Conservation (phyloP, 495 filamentous ascomycete species). For the Cenococcum geophilum region DNA sequence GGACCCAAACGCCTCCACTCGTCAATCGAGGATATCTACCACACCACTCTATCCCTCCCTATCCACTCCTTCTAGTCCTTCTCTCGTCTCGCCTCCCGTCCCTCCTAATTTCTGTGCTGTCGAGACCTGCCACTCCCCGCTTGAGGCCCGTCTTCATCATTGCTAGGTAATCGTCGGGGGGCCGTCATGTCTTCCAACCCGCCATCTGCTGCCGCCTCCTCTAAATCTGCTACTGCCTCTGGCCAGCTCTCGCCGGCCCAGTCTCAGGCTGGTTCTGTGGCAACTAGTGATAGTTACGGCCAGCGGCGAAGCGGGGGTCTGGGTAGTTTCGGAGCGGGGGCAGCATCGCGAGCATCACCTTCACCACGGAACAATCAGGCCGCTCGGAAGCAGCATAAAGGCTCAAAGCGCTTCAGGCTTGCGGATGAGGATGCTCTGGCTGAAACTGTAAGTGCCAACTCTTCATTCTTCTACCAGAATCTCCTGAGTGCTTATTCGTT, state of each 20-base stretch:
- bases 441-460: slow-evolving; percentile 56
- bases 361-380: slow-evolving; percentile 66
- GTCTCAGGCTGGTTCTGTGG: slow-evolving; percentile 32
- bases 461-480: slow-evolving; percentile 2
- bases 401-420: slow-evolving; percentile 49
- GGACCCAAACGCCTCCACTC: slow-evolving; percentile 24
- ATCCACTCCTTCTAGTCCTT: not conserved
- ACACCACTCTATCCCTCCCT: not conserved
- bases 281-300: slow-evolving; percentile 34
- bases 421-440: slow-evolving; percentile 76
- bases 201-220: slow-evolving; percentile 28
- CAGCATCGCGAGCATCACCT: slow-evolving; percentile 34
- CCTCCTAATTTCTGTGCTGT: not conserved
- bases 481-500: not conserved
- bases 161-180: slow-evolving; percentile 4
- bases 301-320: slow-evolving; percentile 59
- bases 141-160: slow-evolving; percentile 14
- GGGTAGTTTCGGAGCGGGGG: slow-evolving; percentile 56
- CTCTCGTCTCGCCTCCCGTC: not conserved
- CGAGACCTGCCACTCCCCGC: not conserved
- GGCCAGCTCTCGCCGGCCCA: slow-evolving; percentile 37
- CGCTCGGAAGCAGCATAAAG: slow-evolving; percentile 66
- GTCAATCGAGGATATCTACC: slow-evolving; percentile 1
- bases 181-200: slow-evolving; percentile 31
- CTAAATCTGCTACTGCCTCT: slow-evolving; percentile 33